phyloP scores from a whole-genome alignment of 257 asterid genomes.

The Thymus quinquecostatus region DNA sequence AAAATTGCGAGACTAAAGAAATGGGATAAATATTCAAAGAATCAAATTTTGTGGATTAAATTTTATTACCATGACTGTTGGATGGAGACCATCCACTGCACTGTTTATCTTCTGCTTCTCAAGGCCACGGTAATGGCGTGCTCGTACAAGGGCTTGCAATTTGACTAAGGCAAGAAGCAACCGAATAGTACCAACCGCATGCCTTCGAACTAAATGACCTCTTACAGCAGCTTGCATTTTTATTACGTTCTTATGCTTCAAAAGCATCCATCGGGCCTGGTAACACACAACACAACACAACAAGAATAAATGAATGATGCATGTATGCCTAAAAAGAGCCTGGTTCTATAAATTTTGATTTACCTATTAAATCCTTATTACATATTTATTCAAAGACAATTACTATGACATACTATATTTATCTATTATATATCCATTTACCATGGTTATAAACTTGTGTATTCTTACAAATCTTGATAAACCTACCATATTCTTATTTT shows the following conservation, averaged over 20 bases:
- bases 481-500: too few relatives aligned
- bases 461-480: too few relatives aligned
- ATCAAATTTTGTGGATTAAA: conserved; percentile 6
- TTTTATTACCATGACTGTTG: conserved; percentile 30
- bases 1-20: too few relatives aligned
- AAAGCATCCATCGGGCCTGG: conserved; percentile 64
- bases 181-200: conserved; percentile 90
- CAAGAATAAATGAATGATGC: conserved; percentile 17
- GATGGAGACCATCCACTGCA: conserved; percentile 30
- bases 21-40: conserved; percentile 4
- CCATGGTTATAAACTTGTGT: too few relatives aligned
- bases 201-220: conserved; percentile 83
- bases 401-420: too few relatives aligned
- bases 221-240: conserved; percentile 92
- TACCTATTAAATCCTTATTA: too few relatives aligned
- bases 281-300: conserved; percentile 14
- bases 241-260: conserved; percentile 61
- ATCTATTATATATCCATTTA: too few relatives aligned
- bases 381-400: too few relatives aligned
- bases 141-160: conserved; percentile 86
- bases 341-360: too few relatives aligned
- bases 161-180: conserved; percentile 88
- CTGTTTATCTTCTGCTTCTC: conserved; percentile 36
- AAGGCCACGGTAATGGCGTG: conserved; percentile 52
- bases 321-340: too few relatives aligned